Evolutionary conservation across 495 filamentous ascomycete genomes (phyloP).

Genomic region (Lindgomyces ingoldianus): DNA sequence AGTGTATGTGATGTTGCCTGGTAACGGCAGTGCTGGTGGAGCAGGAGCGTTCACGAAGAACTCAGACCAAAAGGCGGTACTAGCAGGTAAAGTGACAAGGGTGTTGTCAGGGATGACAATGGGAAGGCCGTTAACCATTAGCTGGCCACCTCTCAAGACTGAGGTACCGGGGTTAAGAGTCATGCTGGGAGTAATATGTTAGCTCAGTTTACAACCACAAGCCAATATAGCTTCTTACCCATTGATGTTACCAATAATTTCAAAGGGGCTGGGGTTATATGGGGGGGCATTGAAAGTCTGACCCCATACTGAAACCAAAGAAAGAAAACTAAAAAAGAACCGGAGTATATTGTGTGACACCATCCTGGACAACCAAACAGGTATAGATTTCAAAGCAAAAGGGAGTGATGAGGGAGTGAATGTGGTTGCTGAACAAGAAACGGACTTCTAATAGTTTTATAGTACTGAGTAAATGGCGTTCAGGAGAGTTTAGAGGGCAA

Average conservation of each 20-base stretch:
- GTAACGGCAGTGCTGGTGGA: neutral
- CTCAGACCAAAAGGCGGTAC: neutral
- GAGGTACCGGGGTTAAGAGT: neutral
- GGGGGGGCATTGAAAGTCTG: neutral
- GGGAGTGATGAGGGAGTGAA: neutral
- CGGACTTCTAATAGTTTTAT: neutral
- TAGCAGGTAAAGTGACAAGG: conserved; percentile 1
- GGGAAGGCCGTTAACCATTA: neutral
- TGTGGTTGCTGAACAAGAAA: neutral
- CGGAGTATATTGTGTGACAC: neutral
- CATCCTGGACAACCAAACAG: neutral
- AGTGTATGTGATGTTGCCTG: neutral
- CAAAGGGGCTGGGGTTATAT: neutral
- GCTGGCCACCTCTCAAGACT: neutral
- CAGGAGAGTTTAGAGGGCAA: too few species aligned
- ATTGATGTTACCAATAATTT: neutral
- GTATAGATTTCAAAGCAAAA: neutral
- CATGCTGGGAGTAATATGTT: neutral
- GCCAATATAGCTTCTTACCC: too few species aligned
- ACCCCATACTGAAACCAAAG: neutral
- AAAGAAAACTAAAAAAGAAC: neutral
- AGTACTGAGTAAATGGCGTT: neutral
- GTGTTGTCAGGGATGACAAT: neutral
- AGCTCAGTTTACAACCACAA: too few species aligned
- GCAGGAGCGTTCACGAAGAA: neutral